These are phyloP conservation scores for Myriosclerotinia duriaeana DNA, from an alignment of 2,329 filamentous ascomycete genomes.

Conservation along the genomic window DNA sequence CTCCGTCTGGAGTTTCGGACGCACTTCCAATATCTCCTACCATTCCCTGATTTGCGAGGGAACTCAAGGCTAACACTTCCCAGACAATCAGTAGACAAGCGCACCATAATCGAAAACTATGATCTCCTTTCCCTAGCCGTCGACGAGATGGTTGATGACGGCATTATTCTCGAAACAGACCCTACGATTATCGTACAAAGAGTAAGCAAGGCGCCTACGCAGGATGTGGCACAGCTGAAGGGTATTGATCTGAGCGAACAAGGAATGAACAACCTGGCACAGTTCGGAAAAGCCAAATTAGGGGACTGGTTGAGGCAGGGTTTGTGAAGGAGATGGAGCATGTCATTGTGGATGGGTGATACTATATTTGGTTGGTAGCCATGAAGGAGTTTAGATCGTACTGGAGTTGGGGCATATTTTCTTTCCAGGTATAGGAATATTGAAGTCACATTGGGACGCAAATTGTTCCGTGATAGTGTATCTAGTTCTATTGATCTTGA, in stretches of 20 bases:
- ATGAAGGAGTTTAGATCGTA: constrained; percentile 20
- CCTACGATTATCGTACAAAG: constrained; percentile 89
- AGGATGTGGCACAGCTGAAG: constrained; percentile 85
- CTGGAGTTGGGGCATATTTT: constrained; percentile 24
- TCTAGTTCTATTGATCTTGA: constrained; percentile 9
- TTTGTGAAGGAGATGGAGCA: constrained; percentile 50
- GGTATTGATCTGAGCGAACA: constrained; percentile 95
- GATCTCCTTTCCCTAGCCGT: constrained; percentile 91
- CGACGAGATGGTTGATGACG: constrained; percentile 93
- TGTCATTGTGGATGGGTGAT: constrained; percentile 1
- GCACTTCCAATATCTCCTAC: constrained; percentile 13
- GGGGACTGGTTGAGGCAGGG: constrained; percentile 88
- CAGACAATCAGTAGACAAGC: constrained; percentile 94
- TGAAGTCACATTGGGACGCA: constrained; percentile 17
- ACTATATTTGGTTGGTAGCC: constrained; percentile 12
- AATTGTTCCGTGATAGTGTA: neutral
- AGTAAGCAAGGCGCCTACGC: constrained; percentile 86
- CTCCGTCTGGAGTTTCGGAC: neutral
- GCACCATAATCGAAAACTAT: constrained; percentile 98
- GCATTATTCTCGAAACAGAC: constrained; percentile 96
- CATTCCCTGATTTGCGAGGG: neutral
- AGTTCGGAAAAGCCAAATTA: constrained; percentile 88
- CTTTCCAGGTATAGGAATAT: constrained; percentile 21
- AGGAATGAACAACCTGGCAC: constrained; percentile 88
- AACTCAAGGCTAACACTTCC: neutral